phyloP scores from a whole-genome alignment of 2,329 filamentous ascomycete genomes.

The Claviceps maximensis region DNA sequence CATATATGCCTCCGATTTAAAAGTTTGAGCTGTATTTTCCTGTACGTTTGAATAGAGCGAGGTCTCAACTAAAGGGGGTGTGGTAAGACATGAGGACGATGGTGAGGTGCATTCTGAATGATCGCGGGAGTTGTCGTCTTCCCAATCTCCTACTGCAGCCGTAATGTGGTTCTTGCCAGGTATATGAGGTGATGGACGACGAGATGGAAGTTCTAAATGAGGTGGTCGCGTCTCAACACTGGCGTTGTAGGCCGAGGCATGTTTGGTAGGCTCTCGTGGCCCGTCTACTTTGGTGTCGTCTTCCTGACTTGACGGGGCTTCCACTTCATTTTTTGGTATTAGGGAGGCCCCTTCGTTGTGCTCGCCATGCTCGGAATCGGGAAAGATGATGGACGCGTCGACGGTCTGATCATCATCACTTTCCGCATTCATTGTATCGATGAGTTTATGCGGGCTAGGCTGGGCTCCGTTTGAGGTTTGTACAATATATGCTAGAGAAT shows the following conservation, averaged over 20 bases:
- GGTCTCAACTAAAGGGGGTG: slow-evolving; percentile 1
- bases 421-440: background rate
- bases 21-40: slow-evolving; percentile 1
- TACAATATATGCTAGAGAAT: background rate
- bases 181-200: slow-evolving; percentile 1
- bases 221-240: background rate
- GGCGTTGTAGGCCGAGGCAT: background rate
- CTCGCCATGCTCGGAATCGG: background rate
- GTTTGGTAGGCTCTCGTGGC: background rate
- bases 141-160: slow-evolving; percentile 7
- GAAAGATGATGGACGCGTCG: background rate
- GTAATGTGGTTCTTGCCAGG: background rate
- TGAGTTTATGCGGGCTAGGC: background rate
- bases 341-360: slow-evolving; percentile 1
- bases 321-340: background rate
- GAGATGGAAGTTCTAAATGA: slow-evolving; percentile 1
- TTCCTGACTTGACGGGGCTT: background rate
- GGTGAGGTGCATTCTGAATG: slow-evolving; percentile 1
- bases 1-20: background rate
- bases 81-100: slow-evolving; percentile 2
- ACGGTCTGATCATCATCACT: background rate
- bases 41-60: background rate
- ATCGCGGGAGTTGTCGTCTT: slow-evolving; percentile 3
- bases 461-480: background rate
- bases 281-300: background rate